Evolutionary conservation across 2,329 filamentous ascomycete species (phyloP), one percentile per base, ranked within the genome.

Genomic region (Cordyceps javanica): DNA sequence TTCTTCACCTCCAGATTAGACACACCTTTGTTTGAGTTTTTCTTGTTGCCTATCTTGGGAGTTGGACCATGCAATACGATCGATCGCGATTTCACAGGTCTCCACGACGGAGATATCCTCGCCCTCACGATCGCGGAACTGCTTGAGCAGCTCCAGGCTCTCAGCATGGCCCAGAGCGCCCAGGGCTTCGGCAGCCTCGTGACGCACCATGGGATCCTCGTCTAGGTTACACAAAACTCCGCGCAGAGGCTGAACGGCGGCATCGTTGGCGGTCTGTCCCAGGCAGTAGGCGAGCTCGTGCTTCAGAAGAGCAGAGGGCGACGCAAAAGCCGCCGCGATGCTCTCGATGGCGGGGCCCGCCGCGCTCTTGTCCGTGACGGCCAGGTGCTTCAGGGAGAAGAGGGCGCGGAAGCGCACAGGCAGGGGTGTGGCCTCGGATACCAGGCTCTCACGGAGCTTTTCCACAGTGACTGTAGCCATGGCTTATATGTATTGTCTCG

Each of bases 241-340:
- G 59, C 86, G 82, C 63, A 99, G 78, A 61, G 85, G 87, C 10
- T 86, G 81, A 10, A 91, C 82, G 0, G 92, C 89, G 46, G 86
- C 86, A 52, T 80, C 73, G 69, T 96, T 91, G 59, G 86, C 86
- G 1, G 90, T 93, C 75, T 99, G 94, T 8, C 94, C 94, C 2
- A 99, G 82, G 69, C 94, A 99, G 76, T 99, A 99, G 26, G 94
- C 94, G 50, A 99, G 81, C 72, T 99, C 94, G 73, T 99, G 94
- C 77, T 97, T 97, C 48, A 97, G 79, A 9, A 97, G 81, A 3
- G 91, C 93, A 5, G 93, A 97, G 0, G 89, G 86, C 3, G 93
- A 96, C 0, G 78, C 67, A 65, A 99, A 94, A 2, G 81, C 93
- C 8, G 91, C 91, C 2, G 93, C 91, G 65, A 99, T 99, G 42